Evolutionary conservation across 345 rosid species (phyloP), one percentile per base, ranked within the genome.

Genomic region (Salix viminalis): DNA sequence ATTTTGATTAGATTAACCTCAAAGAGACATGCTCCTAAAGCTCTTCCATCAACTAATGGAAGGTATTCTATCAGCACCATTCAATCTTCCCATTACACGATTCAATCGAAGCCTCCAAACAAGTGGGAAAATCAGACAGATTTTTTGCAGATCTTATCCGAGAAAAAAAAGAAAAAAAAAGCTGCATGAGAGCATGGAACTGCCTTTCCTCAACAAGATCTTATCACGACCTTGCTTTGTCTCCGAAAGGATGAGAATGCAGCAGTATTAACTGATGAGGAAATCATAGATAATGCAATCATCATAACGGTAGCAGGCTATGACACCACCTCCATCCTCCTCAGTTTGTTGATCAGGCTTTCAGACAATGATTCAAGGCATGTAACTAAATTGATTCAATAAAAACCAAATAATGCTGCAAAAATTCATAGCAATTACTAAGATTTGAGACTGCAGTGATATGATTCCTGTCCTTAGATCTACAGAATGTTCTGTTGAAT

Each of bases 71-170:
- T 66, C 82, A 1, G 34, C 80, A 23, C 87, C 84, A 1, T 2
- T 87, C 2, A 77, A 81, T 72, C 62, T 85, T 36, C 84, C 84
- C 2, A 81, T 79, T 77, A 84, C 77, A 0, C n/a, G 79, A 36
- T 80, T 64, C 81, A 77, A 75, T 74, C 70, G 73, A 13, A 72
- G 82, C 62, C 64, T 79, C 28, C 37, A 36, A 18, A 42, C 78
- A 11, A 68, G 78, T 0, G 23, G n/a, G 14, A 61, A 79, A 68
- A 26, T 74, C 58, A 62, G 69, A 58, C 64, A 37, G 18, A 23
- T 61, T 16, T 32, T 1, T 74, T 7, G 13, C 18, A 39, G 65
- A 79, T 34, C 65, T 79, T 18, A 74, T 79, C 5, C 23, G 18
- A 4, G 77, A 77, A 26, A 80, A 1, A 70, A 36, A 18, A 80